A percentile compares a stretch with the other conserved stretches of the same genome.
These are phyloP conservation scores for Ganoderma resinaceum DNA, from an alignment of 1,284 basidiomycete species.

Conservation along the genomic window DNA sequence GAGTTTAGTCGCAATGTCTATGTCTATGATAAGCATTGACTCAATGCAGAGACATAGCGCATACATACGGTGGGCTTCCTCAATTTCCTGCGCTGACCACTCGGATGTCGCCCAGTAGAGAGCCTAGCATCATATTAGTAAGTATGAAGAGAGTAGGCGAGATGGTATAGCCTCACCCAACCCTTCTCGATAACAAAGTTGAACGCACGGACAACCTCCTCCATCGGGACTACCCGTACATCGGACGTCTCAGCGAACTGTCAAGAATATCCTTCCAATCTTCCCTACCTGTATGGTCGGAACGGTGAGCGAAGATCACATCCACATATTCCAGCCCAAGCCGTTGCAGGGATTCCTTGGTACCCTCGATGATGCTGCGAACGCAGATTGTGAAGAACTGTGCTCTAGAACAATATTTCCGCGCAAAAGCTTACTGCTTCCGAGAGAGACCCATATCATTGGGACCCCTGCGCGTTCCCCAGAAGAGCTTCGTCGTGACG, in stretches of 20 bases:
- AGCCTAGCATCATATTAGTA: constrained; percentile 46
- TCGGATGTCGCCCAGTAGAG: constrained; percentile 83
- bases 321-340: constrained; percentile 83
- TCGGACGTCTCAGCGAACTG: neutral
- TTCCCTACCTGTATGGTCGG: constrained; percentile 54
- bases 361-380: constrained; percentile 78
- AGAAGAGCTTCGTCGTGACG: constrained; percentile 77
- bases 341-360: constrained; percentile 72
- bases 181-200: constrained; percentile 73
- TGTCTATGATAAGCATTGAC: neutral
- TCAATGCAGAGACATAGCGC: neutral
- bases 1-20: constrained; percentile 73
- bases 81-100: constrained; percentile 79
- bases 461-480: constrained; percentile 60
- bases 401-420: neutral
- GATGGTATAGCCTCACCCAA: constrained; percentile 50
- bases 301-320: constrained; percentile 70
- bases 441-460: constrained; percentile 69
- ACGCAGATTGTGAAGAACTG: neutral
- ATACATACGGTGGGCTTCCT: constrained; percentile 69
- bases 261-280: neutral
- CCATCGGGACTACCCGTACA: constrained; percentile 59
- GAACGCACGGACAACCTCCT: constrained; percentile 79
- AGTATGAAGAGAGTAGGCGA: neutral
- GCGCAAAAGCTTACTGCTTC: constrained; percentile 67